Base-by-base conservation (phyloP, 2,329 filamentous ascomycete species). In the Ophiostoma tasmaniense region DNA sequence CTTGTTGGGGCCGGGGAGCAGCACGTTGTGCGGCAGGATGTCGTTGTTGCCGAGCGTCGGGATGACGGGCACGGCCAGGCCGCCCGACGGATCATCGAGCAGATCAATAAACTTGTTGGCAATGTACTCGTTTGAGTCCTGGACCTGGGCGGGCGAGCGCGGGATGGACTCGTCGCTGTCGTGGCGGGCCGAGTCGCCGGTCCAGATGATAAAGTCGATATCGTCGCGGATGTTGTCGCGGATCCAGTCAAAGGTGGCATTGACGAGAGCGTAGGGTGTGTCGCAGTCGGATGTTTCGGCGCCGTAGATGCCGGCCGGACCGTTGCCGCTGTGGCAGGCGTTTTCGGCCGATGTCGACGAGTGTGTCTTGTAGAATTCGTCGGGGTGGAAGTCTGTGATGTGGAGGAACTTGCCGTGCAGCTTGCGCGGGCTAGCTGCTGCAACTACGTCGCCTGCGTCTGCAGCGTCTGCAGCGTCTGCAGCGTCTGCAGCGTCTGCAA, bases 11-110 rank as follows among this genome's bases (percentile, higher is more conserved):
- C 94, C 95, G 0, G 87, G 83, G 59, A 87, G 82, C 77, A 99
- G 88, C 76, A 98, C 96, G 75, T 99, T 99, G 80, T 99, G 95
- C 1, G 95, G 95, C 71, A 97, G 87, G 70, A 99, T 93, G 76
- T 99, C 95, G 79, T 99, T 99, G 81, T 99, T 99, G 71, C 95
- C 95, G 73, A 97, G 89, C 0, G 89, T 97, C 0, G 95, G 93
- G 25, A 99, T 84, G 37, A 98, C 87, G 3, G 95, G 94, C 3
- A 98, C 85, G 14, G 83, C 78, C 70, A 93, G 84, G 69, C 87
- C 85, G 82, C 71, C 80, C 76, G 67, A 82, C 77, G 70, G 81
- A 72, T 85, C 81, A 59, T 84, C 81, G 50, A 97, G 97, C 11
- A 90, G 83, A 25, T 93, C 85, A 64, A 85, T 79, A 78, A 98